Evolutionary conservation across 176 grass and related monocot species (phyloP).

Genomic region (Chrysopogon serrulatus): DNA sequence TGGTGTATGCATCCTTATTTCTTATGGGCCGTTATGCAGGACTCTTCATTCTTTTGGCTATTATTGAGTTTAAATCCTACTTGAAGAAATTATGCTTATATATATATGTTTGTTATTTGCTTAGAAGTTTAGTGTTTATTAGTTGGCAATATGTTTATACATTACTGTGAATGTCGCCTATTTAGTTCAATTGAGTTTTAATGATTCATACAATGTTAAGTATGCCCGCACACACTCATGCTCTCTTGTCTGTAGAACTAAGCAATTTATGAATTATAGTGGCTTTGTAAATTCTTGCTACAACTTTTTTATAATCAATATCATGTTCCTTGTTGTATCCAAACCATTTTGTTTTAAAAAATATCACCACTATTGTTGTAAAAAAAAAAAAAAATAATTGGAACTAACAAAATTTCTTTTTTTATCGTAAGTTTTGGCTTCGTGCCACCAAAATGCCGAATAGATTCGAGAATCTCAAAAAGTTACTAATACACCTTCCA

Average conservation of each 20-base stretch:
- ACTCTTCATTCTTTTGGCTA: not conserved
- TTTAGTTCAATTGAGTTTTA: not conserved
- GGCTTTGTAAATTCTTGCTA: too few relatives aligned
- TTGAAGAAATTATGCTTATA: too few relatives aligned
- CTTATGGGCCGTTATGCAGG: not conserved
- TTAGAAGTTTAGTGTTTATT: not conserved
- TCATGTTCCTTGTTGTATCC: too few relatives aligned
- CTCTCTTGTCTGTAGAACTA: not conserved
- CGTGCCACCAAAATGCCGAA: not conserved
- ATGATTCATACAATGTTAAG: not conserved
- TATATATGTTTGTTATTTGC: not conserved
- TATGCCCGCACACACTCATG: not conserved
- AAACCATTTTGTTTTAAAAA: too few relatives aligned
- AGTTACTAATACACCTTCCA: not conserved
- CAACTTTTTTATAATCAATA: too few relatives aligned
- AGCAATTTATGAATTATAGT: not conserved
- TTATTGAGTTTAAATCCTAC: too few relatives aligned
- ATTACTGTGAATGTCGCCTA: not conserved
- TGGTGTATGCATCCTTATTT: not conserved
- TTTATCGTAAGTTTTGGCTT: not conserved
- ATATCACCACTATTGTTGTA: not conserved
- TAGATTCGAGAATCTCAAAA: not conserved
- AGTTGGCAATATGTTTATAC: not conserved
- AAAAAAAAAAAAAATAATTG: not conserved
- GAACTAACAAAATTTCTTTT: not conserved